phyloP scores from a whole-genome alignment of 805 yeast species.

The Yarrowia divulgata region DNA sequence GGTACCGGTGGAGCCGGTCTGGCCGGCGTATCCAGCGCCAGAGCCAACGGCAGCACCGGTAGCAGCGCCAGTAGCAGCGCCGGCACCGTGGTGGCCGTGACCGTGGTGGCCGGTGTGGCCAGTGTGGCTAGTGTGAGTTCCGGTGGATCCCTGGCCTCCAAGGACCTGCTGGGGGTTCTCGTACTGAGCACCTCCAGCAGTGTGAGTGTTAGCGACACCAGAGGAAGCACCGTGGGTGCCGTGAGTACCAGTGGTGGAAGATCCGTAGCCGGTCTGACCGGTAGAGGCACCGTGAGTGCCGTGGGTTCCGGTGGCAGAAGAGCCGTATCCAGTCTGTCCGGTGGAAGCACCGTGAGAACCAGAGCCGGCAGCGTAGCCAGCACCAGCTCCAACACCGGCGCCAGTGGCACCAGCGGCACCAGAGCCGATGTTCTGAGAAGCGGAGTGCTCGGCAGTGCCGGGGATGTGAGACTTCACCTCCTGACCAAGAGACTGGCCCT shows the following conservation, averaged over 20 bases:
- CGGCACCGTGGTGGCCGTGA: constrained; percentile 15
- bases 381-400: constrained; percentile 39
- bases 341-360: constrained; percentile 20
- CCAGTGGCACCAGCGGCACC: constrained; percentile 27
- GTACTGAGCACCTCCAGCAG: constrained; percentile 23
- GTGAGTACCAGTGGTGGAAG: constrained; percentile 5
- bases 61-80: constrained; percentile 24
- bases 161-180: constrained; percentile 23
- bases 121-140: not conserved
- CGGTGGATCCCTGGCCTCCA: constrained; percentile 4
- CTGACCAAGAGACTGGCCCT: constrained; percentile 19
- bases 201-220: constrained; percentile 6
- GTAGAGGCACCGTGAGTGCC: constrained; percentile 9
- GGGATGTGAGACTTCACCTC: constrained; percentile 25
- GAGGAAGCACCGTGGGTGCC: constrained; percentile 13
- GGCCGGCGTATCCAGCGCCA: constrained; percentile 24
- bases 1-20: constrained; percentile 7
- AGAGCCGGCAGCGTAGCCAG: constrained; percentile 27
- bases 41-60: constrained; percentile 38
- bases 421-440: constrained; percentile 11
- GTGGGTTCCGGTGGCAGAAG: not conserved
- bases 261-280: not conserved
- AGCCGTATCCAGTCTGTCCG: not conserved
- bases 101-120: constrained; percentile 3
- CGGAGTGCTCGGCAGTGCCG: constrained; percentile 31